These are phyloP conservation scores for Cardamine occulta DNA, from an alignment of 345 rosid species.

Conservation along the genomic window DNA sequence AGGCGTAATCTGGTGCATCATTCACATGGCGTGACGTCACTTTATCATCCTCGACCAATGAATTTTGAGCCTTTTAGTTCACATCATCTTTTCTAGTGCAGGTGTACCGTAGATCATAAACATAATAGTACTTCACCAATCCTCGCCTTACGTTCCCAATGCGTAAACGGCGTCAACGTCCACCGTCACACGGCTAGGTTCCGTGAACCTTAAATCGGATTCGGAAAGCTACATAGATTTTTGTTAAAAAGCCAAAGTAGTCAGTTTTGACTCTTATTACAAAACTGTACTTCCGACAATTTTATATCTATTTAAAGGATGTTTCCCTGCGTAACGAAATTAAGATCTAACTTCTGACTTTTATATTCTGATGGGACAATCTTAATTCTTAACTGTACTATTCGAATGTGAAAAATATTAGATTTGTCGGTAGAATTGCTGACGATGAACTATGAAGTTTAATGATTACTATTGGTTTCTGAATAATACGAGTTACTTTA, in stretches of 20 bases:
- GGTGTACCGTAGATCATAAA: slow-evolving; percentile 6
- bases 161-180: slow-evolving; percentile 32
- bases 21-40: not conserved
- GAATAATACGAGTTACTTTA: not conserved
- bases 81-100: not conserved
- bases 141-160: slow-evolving; percentile 24
- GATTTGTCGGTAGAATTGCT: slow-evolving; percentile 14
- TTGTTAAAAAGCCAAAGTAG: not conserved
- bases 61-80: not conserved
- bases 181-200: slow-evolving; percentile 26
- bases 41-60: slow-evolving; percentile 18
- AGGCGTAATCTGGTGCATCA: not conserved
- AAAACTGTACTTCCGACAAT: slow-evolving; percentile 42
- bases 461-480: slow-evolving; percentile 4
- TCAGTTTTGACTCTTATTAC: slow-evolving; percentile 11
- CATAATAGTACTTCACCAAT: slow-evolving; percentile 8
- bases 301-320: slow-evolving; percentile 29
- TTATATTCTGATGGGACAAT: slow-evolving; percentile 35
- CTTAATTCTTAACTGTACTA: slow-evolving; percentile 1
- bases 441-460: slow-evolving; percentile 4
- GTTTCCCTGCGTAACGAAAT: slow-evolving; percentile 20
- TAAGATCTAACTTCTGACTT: slow-evolving; percentile 25
- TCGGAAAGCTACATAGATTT: slow-evolving; percentile 16
- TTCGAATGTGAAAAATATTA: not conserved
- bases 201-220: slow-evolving; percentile 38